phyloP scores from a whole-genome alignment of 768 basidiomycete genomes.

The Gautieria morchelliformis region DNA sequence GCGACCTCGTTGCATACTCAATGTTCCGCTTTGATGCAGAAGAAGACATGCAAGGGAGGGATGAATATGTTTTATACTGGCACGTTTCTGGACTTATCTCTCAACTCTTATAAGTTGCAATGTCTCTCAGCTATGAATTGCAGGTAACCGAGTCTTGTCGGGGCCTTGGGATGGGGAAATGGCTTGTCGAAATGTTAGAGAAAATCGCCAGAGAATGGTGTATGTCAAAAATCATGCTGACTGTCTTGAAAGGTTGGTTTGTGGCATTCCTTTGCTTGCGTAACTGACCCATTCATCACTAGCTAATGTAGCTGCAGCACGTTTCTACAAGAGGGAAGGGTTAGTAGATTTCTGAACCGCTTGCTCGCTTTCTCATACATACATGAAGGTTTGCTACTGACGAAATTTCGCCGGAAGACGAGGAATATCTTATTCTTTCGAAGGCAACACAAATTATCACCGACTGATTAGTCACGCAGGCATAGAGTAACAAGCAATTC shows the following conservation, averaged over 20 bases:
- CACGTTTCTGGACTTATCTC: conserved; percentile 19
- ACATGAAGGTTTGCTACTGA: conserved; percentile 43
- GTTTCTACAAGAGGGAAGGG: conserved; percentile 51
- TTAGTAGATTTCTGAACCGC: conserved; percentile 20
- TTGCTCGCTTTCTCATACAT: background rate
- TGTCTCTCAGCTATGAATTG: conserved; percentile 57
- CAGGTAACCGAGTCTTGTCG: conserved; percentile 42
- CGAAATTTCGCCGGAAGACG: conserved; percentile 35
- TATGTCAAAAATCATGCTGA: conserved; percentile 69
- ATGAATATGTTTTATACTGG: conserved; percentile 62
- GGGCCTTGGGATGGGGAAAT: conserved; percentile 50
- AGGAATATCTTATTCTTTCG: background rate
- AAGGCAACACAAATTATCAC: background rate
- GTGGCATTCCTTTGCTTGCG: too few species aligned
- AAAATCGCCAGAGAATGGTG: conserved; percentile 39
- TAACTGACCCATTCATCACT: conserved; percentile 4
- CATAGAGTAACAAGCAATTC: too few species aligned
- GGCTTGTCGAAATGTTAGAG: conserved; percentile 39
- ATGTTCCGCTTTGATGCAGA: conserved; percentile 75
- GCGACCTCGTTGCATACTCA: conserved; percentile 29
- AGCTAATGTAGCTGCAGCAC: conserved; percentile 37
- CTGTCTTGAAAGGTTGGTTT: conserved; percentile 59
- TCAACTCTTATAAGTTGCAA: background rate
- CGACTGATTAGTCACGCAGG: background rate
- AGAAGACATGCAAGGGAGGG: conserved; percentile 21